A percentile compares a stretch with the other conserved stretches of the same genome.
phyloP scores from a whole-genome alignment of 2,329 filamentous ascomycete species.

The Paecilomyces dactylethromorphus region DNA sequence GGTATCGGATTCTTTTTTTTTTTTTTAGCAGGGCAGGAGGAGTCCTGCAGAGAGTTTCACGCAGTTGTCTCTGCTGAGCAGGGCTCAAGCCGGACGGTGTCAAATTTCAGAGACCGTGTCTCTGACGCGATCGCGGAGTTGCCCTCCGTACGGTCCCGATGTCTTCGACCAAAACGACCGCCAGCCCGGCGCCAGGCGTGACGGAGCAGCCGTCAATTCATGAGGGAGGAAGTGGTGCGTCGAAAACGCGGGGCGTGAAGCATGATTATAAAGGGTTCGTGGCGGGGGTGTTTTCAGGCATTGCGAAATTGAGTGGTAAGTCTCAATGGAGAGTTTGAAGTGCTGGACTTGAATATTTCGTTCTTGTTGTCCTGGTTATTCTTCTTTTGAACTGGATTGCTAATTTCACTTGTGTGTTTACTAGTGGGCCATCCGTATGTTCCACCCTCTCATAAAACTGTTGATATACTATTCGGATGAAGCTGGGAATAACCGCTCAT shows the following conservation, averaged over 20 bases:
- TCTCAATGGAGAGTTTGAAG: background rate
- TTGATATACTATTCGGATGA: conserved; percentile 6
- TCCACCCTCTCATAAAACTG: conserved; percentile 1
- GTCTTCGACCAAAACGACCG: background rate
- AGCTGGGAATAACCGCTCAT: background rate
- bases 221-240: background rate
- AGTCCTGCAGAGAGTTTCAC: background rate
- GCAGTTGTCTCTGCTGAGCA: background rate
- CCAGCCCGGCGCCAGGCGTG: background rate
- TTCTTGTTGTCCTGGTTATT: background rate
- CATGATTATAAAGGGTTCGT: conserved; percentile 90
- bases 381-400: background rate
- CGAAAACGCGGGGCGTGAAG: conserved; percentile 8
- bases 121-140: background rate
- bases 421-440: conserved; percentile 55
- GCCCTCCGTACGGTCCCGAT: background rate
- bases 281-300: conserved; percentile 89
- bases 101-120: background rate
- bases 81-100: background rate
- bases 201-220: background rate
- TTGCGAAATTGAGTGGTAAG: conserved; percentile 79
- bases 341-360: too few relatives aligned
- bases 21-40: background rate
- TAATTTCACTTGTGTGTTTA: conserved; percentile 2
- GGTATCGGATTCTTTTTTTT: background rate